Base-by-base conservation (phyloP, 192 early-diverging fungal genomes). In the Coemansia sp. region DNA sequence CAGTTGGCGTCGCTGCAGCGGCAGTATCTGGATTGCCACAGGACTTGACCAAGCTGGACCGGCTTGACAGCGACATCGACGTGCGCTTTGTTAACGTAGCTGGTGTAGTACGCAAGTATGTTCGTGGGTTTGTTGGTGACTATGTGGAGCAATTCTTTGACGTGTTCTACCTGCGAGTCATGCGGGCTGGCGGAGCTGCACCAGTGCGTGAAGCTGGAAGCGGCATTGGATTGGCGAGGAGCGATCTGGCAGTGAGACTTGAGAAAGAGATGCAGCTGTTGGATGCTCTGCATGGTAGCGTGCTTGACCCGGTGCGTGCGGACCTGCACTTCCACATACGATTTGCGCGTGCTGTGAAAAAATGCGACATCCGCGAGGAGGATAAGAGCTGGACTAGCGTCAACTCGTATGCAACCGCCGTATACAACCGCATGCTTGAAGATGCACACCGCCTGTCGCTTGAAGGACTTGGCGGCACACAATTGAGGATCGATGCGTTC, bases 21-120 rank as follows among this genome's bases (percentile, higher is more conserved):
- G 38, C 38, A 44, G 12, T 44, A 44, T 44, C 71, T 7, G 65
- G 69, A 51, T 55, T 69, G 14, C 65, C 76, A 18, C 66, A 62
- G 16, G 67, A 78, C 30, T 69, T 68, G n/a, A 66, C 67, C 34
- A 66, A 73, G 24, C 48, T 78, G 31, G 73, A 58, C 52, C 69
- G 76, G 0, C 58, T 69, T 18, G 76, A 73, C 22, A 71, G 70
- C 41, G 76, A 78, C 10, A 73, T 73, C 28, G 76, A 78, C 47
- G 59, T 78, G 62, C 51, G 47, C 19, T 73, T 66, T 24, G 62
- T 73, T 49, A 67, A 68, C 26, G 60, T 78, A 6, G 49, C 63
- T 2, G 63, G 58, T 4, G 49, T 28, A 8, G 27, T 48, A 9
- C 76, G 76, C 67, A 72, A 56, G 60, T 65, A 32, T 26, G 66